Percentiles rank a stretch among this genome's conserved stretches.
Evolutionary conservation across 2,329 filamentous ascomycete species (phyloP).

Genomic region (Coniochaeta sp.): DNA sequence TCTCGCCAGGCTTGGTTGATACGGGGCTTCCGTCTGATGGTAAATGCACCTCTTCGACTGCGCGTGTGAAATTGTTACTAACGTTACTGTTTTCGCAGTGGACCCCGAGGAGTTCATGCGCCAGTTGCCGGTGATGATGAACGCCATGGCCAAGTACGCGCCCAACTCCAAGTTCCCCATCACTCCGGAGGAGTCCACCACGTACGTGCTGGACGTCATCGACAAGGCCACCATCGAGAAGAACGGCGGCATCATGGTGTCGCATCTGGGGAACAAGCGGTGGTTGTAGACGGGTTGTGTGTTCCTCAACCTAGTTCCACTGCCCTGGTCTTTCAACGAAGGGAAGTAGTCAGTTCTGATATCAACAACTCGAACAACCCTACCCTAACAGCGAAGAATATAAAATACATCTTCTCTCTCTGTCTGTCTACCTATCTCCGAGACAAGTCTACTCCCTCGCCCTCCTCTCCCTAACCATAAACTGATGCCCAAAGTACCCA

Average conservation of each 20-base stretch:
- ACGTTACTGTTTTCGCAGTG: background rate
- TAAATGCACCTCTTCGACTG: background rate
- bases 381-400: no score
- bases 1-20: conserved; percentile 47
- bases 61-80: background rate
- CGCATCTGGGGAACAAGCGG: background rate
- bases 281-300: background rate
- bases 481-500: no score
- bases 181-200: conserved; percentile 25
- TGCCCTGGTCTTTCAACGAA: background rate
- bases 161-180: conserved; percentile 30
- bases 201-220: background rate
- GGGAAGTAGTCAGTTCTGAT: no score
- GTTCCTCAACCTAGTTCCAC: background rate
- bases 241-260: conserved; percentile 1
- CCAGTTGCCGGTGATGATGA: conserved; percentile 15
- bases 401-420: no score
- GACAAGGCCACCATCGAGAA: conserved; percentile 2
- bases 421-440: no score
- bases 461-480: no score
- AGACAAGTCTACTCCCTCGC: no score
- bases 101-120: conserved; percentile 18
- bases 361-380: no score
- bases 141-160: conserved; percentile 26
- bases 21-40: conserved; percentile 21